phyloP scores from a whole-genome alignment of 345 rosid genomes.

The Rhizophora apiculata region DNA sequence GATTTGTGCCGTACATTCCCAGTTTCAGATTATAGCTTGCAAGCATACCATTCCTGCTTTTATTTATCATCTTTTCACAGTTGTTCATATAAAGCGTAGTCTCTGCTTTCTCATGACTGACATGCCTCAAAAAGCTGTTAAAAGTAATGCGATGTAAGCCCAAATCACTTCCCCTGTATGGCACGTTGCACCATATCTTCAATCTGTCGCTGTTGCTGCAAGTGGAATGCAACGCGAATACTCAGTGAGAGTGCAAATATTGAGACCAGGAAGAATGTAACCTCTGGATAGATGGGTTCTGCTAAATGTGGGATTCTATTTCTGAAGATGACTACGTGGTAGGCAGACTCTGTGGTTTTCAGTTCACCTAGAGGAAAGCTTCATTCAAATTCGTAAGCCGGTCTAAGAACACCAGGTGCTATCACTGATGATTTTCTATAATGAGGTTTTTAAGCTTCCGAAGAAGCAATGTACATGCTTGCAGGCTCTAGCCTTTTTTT shows the following conservation, averaged over 20 bases:
- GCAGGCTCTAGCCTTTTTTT: constrained; percentile 15
- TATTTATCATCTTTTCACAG: no score
- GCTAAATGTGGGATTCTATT: not conserved
- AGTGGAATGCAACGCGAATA: constrained; percentile 72
- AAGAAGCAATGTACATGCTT: not conserved
- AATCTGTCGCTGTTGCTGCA: constrained; percentile 61
- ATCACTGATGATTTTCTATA: constrained; percentile 5
- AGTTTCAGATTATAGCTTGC: no score
- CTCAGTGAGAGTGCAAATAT: constrained; percentile 72
- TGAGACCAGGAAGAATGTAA: constrained; percentile 44
- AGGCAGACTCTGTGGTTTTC: constrained; percentile 10
- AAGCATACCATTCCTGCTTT: no score
- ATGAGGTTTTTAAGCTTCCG: not conserved
- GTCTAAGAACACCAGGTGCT: constrained; percentile 12
- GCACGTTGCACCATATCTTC: constrained; percentile 87
- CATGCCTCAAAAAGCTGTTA: constrained; percentile 78
- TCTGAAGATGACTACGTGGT: constrained; percentile 10
- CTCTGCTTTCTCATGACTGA: constrained; percentile 71
- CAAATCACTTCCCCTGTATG: constrained; percentile 78
- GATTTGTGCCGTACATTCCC: no score
- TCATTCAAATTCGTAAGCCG: constrained; percentile 9
- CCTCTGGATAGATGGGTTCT: constrained; percentile 17
- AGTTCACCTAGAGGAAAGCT: not conserved
- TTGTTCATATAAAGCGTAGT: constrained; percentile 69
- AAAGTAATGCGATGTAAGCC: constrained; percentile 81